A percentile compares a stretch with the other conserved stretches of the same genome.
Evolutionary conservation across 768 basidiomycete species (phyloP).

Genomic region (Boletus huronensis): DNA sequence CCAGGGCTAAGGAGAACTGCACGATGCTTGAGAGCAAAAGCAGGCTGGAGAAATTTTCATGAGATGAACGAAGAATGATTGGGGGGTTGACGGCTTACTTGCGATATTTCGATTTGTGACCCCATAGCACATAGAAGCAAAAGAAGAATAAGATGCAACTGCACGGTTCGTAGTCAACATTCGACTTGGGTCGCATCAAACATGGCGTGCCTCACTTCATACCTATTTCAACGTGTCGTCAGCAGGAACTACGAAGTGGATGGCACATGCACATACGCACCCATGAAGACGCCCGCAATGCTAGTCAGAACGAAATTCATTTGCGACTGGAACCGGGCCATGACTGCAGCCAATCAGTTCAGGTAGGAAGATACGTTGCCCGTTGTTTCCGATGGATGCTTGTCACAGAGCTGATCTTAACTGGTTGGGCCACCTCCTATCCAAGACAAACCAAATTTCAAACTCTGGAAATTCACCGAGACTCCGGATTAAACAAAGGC

Average conservation of each 20-base stretch:
- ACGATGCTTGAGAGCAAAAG: conserved; percentile 11
- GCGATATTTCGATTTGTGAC: conserved; percentile 1
- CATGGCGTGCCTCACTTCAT: conserved; percentile 12
- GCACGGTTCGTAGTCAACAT: background rate
- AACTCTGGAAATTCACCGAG: background rate
- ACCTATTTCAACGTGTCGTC: conserved; percentile 2
- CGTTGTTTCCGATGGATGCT: background rate
- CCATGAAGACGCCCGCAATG: conserved; percentile 10
- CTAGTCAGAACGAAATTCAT: conserved; percentile 6
- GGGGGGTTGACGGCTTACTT: background rate
- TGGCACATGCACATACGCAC: conserved; percentile 3
- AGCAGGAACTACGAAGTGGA: background rate
- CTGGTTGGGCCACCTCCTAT: background rate
- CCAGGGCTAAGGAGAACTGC: conserved; percentile 16
- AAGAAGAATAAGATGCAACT: conserved; percentile 19
- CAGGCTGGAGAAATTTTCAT: background rate
- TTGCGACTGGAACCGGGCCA: conserved; percentile 3
- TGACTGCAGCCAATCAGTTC: background rate
- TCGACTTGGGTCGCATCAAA: background rate
- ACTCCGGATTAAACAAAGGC: too few species aligned
- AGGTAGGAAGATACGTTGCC: background rate
- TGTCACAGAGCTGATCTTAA: background rate
- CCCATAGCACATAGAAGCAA: conserved; percentile 18
- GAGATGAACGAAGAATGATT: background rate
- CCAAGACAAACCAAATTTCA: background rate